Conservation (phyloP, 768 basidiomycete species). For the Boletus rubropictus region DNA sequence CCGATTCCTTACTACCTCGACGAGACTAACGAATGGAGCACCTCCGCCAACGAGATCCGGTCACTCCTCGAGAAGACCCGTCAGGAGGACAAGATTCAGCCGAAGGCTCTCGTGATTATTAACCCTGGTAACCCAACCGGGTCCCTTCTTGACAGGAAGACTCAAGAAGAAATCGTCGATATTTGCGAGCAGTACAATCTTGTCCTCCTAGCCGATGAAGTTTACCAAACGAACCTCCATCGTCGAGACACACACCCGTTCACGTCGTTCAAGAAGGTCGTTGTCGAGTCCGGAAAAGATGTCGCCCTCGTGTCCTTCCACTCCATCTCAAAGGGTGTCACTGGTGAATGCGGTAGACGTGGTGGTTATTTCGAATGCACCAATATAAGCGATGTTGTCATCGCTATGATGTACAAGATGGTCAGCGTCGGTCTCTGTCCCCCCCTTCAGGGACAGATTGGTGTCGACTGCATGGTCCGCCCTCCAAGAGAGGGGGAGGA, state of each 20-base stretch:
- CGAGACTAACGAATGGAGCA: conserved; percentile 78
- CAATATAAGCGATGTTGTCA: conserved; percentile 72
- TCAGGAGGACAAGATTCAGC: conserved; percentile 46
- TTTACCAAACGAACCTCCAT: conserved; percentile 96
- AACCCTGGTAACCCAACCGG: conserved; percentile 99
- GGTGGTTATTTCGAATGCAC: conserved; percentile 94
- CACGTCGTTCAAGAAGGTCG: conserved; percentile 89
- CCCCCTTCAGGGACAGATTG: conserved; percentile 85
- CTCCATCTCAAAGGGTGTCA: conserved; percentile 94
- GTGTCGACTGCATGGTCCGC: conserved; percentile 89
- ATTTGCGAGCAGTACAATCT: conserved; percentile 82
- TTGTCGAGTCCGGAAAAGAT: conserved; percentile 53
- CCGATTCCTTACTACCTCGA: conserved; percentile 87
- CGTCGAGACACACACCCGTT: conserved; percentile 62
- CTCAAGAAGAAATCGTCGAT: conserved; percentile 71
- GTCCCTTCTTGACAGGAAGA: conserved; percentile 63
- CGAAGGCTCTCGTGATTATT: conserved; percentile 92
- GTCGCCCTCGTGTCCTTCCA: conserved; percentile 92
- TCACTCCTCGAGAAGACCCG: conserved; percentile 60
- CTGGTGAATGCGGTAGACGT: conserved; percentile 94
- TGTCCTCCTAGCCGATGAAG: conserved; percentile 93
- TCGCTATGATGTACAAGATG: conserved; percentile 94
- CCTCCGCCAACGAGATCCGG: conserved; percentile 62
- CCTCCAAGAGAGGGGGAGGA: conserved; percentile 74
- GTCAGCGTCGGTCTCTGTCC: conserved; percentile 87